Evolutionary conservation across 108 stramenopile genomes (phyloP), one percentile per base, ranked within the genome.

Genomic region (Fragilaria crotonensis): DNA sequence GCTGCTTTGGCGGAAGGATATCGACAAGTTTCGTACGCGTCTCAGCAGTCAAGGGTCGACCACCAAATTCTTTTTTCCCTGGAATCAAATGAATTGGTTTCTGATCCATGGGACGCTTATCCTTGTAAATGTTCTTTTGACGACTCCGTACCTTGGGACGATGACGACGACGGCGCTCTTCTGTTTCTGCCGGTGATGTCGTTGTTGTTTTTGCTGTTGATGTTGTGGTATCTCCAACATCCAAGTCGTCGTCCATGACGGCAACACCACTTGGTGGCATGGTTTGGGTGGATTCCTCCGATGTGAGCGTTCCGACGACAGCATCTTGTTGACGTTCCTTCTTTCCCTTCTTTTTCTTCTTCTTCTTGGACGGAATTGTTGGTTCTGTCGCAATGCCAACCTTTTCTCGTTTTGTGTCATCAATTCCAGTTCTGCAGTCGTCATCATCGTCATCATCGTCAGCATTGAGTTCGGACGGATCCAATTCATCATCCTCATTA

Each of bases 71-170:
- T 7, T 52, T 54, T 0, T 30, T 57, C 1, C 85, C 89, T 20
- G 55, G 52, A 20, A 72, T 46, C 25, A 90, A 59, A 66, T 87
- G 83, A 9, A 68, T 54, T 23, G 89, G 89, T 57, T 84, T 86
- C 25, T 80, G 62, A 18, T 71, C 70, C 4, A 33, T 57, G 2
- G 66, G 14, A 36, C 89, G 83, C 48, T 65, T 74, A 55, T 90
- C 89, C 53, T 90, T 90, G 26, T 71, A 59, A 63, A 90, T 87
- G 50, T 90, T 90, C 81, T 90, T 90, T 72, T 90, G 89, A 19
- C 77, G 74, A 45, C 78, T 80, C 28, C 89, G 78, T 3, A 81
- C 59, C 63, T 90, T 90, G 25, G 32, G 48, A n/a, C n/a, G 0
- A 69, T 60, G 49, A 72, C 72, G 9, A 63, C 44, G 30, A 71